Percentiles rank a stretch among this genome's conserved stretches.
Conservation (phyloP, 2,329 filamentous ascomycete species). For the Iodosphaeria phyllophila region DNA sequence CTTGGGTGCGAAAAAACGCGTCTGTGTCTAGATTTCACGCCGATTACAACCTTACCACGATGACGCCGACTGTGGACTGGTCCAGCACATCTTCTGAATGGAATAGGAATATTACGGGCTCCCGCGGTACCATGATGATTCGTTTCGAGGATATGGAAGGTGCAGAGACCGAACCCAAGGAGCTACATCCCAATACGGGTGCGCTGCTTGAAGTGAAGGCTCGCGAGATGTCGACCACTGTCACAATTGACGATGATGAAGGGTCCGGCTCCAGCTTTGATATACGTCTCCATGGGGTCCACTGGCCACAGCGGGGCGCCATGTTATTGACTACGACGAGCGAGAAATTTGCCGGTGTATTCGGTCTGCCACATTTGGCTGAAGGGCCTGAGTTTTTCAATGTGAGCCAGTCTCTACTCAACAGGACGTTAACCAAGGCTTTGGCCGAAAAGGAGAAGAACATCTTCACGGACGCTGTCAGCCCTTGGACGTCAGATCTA, state of each 20-base stretch:
- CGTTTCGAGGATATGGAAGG: slow-evolving; percentile 39
- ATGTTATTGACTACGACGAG: slow-evolving; percentile 77
- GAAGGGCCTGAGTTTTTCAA: slow-evolving; percentile 36
- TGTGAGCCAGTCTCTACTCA: slow-evolving; percentile 45
- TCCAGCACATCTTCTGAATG: slow-evolving; percentile 38
- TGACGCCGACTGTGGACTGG: slow-evolving; percentile 49
- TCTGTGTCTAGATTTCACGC: slow-evolving; percentile 25
- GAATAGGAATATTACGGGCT: slow-evolving; percentile 65
- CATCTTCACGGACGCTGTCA: slow-evolving; percentile 34
- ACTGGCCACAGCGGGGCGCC: slow-evolving; percentile 66
- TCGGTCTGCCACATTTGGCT: slow-evolving; percentile 69
- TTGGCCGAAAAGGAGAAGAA: slow-evolving; percentile 45
- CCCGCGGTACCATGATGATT: slow-evolving; percentile 48
- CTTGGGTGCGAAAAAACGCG: slow-evolving; percentile 45
- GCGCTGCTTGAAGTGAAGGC: slow-evolving; percentile 31
- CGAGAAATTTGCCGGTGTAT: slow-evolving; percentile 86
- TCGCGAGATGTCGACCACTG: slow-evolving; percentile 49
- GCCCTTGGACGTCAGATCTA: slow-evolving; percentile 61
- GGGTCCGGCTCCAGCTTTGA: slow-evolving; percentile 59
- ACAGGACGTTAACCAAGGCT: slow-evolving; percentile 49
- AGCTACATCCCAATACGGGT: slow-evolving; percentile 14
- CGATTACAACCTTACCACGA: slow-evolving; percentile 44
- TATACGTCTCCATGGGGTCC: slow-evolving; percentile 63
- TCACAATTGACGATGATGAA: slow-evolving; percentile 54
- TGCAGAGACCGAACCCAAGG: slow-evolving; percentile 22